Base-by-base conservation (phyloP, 345 rosid genomes). In the Brassica juncea region DNA sequence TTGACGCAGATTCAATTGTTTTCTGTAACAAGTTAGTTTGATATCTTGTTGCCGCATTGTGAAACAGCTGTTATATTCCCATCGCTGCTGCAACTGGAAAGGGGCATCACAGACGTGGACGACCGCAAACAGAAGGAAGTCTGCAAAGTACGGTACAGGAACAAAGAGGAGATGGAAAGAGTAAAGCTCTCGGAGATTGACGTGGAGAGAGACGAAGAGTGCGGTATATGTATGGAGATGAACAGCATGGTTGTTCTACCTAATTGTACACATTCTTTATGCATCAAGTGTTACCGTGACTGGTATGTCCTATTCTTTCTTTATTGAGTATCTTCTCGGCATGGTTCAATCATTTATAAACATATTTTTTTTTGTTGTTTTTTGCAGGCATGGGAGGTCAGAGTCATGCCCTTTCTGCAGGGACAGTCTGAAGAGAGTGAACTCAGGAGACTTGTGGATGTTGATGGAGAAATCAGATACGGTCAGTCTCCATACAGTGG, bases 391-490 rank as follows among this genome's bases (percentile, higher is more conserved):
- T 2, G 82, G 68, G 32, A 84, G 94, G 65, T 92, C 97, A 52
- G 90, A 87, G 80, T 89, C 97, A 15, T 92, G 97, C 66, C 97
- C 97, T 12, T 90, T 92, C 72, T 92, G 97, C 69, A 77, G 96
- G 74, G 91, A 90, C 71, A 82, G 86, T 77, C 90, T 92, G 35
- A 85, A 80, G 84, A 84, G 87, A 86, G 89, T 88, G 7, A 66
- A 87, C 74, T 84, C 96, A 0, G 77, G 90, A 0, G 97, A 92
- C 65, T 87, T 92, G 8, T 92, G 97, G 97, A 80, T 92, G 58
- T 88, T 78, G 74, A 81, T 85, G 19, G 92, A 86, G 59, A 82
- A 80, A 79, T 70, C 66, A 3, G 97, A 92, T 23, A 76, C 87
- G 2, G 60, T 72, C 3, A 92, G 86, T 70, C 73, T 84, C 70